Evolutionary conservation across 2,329 filamentous ascomycete species (phyloP), one percentile per base, ranked within the genome.

Genomic region (Alternaria triticina): DNA sequence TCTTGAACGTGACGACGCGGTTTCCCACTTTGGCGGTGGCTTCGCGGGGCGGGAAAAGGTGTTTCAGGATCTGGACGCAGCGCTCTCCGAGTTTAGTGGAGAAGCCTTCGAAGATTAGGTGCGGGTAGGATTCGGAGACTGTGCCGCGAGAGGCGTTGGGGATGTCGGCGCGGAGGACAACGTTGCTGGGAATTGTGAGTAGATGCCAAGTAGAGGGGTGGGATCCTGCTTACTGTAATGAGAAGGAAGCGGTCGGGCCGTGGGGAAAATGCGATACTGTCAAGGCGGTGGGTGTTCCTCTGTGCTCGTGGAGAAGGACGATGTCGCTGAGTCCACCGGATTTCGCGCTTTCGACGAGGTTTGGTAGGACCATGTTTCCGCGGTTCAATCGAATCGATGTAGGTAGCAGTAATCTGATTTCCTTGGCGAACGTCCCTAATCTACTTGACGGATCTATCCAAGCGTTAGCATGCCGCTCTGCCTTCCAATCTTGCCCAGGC

Each of bases 81-180:
- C 96, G 88, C 73, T 90, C 86, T 58, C 96, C 96, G 6, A 98
- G 83, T 33, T 87, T 87, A 6, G 91, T 93, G 6, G 87, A 91
- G 82, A 99, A 98, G 3, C 94, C 94, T 74, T 99, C 96, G 73
- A 99, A 98, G 66, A 99, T 92, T 3, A 99, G 85, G 75, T 98
- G 95, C 0, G 96, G 96, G 27, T 62, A 62, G 33, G 55, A 59
- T 40, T 62, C 56, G 6, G 56, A 62, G 33, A 62, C 59, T 36
- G 94, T 97, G 51, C 96, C 96, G 61, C 92, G 88, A 9, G 93
- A 88, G 45, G 91, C 89, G 68, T 96, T 94, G 1, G 96, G 95
- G 20, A 99, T 97, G 77, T 99, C 96, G 64, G 94, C 92, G 47
- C 96, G 89, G 54, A 99, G 84, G 10, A 97, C 91, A 4, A 98